These are phyloP conservation scores for Cladosporium cucumerinum DNA, from an alignment of 2,329 filamentous ascomycete species.

Conservation along the genomic window DNA sequence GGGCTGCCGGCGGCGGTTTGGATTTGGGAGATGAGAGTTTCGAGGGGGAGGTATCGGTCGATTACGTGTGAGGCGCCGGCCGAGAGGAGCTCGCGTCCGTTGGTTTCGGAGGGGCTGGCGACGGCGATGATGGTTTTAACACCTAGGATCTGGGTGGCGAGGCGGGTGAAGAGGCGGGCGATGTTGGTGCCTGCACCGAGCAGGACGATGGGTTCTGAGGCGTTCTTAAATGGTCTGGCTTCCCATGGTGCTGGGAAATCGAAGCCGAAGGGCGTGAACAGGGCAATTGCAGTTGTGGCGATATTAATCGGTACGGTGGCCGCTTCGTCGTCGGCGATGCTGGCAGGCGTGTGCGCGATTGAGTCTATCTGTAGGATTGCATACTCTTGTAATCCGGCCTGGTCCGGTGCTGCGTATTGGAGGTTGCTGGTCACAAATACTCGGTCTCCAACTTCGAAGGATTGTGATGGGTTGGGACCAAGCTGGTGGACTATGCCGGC, in stretches of 20 bases:
- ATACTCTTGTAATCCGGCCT: neutral
- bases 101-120: neutral
- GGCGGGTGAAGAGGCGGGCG: conserved; percentile 8
- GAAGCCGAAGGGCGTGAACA: neutral
- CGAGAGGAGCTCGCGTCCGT: neutral
- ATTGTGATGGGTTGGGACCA: neutral
- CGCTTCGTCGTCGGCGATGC: neutral
- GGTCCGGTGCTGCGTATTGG: neutral
- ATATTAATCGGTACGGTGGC: neutral
- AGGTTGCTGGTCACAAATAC: conserved; percentile 14
- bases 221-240: neutral
- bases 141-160: conserved; percentile 2
- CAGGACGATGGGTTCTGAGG: neutral
- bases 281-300: neutral
- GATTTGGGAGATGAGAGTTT: neutral
- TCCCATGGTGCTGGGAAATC: neutral
- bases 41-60: neutral
- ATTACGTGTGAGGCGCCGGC: neutral
- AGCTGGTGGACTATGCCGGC: conserved; percentile 13
- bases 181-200: conserved; percentile 12
- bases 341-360: neutral
- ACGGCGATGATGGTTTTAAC: conserved; percentile 1
- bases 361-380: neutral
- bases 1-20: neutral
- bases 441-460: conserved; percentile 9